These are phyloP conservation scores for Sporisorium exsertum DNA, from an alignment of 1,284 basidiomycete genomes.

Conservation along the genomic window DNA sequence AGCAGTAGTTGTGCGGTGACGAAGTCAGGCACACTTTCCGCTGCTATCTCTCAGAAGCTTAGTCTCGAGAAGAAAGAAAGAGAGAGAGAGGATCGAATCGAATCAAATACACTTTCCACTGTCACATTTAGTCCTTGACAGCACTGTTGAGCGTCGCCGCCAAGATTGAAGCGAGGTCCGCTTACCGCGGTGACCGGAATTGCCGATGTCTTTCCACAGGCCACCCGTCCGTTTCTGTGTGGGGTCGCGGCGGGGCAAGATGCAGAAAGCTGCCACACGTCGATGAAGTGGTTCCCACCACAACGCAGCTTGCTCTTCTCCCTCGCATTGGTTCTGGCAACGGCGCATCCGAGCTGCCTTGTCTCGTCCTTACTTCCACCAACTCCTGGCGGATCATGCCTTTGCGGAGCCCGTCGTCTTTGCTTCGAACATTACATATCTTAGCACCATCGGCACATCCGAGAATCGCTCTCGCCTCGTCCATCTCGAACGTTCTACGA, in stretches of 20 bases:
- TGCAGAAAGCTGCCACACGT: background rate
- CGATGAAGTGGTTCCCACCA: constrained; percentile 1
- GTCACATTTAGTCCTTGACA: background rate
- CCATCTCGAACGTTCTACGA: background rate
- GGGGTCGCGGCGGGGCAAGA: constrained; percentile 3
- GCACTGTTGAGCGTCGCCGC: constrained; percentile 1
- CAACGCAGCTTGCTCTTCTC: background rate
- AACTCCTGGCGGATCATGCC: constrained; percentile 16
- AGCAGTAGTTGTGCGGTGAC: background rate
- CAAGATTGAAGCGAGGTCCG: constrained; percentile 9
- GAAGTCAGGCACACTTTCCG: background rate
- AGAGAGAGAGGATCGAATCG: background rate
- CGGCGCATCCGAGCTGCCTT: constrained; percentile 10
- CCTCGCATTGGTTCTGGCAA: constrained; percentile 2
- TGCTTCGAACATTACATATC: constrained; percentile 16
- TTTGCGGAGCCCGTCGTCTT: constrained; percentile 12
- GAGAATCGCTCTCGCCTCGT: constrained; percentile 1
- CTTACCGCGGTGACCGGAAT: constrained; percentile 24
- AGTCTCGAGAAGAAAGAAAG: background rate
- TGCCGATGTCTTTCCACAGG: constrained; percentile 20
- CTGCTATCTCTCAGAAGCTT: background rate
- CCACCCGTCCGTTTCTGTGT: background rate
- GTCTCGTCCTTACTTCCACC: background rate
- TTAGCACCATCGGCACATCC: constrained; percentile 12
- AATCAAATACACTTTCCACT: background rate